Percentiles rank a stretch among this genome's conserved stretches.
These are phyloP conservation scores for Tolypocladium paradoxum DNA, from an alignment of 2,329 filamentous ascomycete species.

Conservation along the genomic window DNA sequence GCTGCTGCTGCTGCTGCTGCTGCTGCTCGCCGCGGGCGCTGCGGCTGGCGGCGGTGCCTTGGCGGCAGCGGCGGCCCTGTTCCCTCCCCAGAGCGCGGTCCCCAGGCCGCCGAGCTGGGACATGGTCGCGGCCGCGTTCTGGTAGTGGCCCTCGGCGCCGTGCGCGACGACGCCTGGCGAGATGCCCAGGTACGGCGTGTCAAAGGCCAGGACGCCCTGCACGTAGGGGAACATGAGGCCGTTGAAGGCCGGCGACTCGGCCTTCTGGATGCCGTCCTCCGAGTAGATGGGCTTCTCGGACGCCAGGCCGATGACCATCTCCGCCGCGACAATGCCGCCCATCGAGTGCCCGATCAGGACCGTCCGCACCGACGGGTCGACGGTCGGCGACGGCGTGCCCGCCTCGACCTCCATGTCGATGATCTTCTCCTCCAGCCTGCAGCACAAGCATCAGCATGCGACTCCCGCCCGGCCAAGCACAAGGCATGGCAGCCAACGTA, in stretches of 20 bases:
- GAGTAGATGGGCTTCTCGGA: conserved; percentile 43
- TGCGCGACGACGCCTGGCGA: conserved; percentile 75
- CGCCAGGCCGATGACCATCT: conserved; percentile 65
- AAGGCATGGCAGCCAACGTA: conserved; percentile 19
- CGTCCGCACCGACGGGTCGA: conserved; percentile 75
- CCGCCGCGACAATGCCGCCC: conserved; percentile 90
- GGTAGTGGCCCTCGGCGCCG: conserved; percentile 78
- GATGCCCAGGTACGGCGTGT: conserved; percentile 84
- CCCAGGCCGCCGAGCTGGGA: conserved; percentile 54
- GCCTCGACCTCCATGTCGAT: conserved; percentile 88
- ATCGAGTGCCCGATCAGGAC: conserved; percentile 81
- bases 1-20: conserved; percentile 10
- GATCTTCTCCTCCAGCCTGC: conserved; percentile 77
- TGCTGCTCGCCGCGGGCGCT: conserved; percentile 4
- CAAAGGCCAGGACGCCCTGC: conserved; percentile 82
- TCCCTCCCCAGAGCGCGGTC: conserved; percentile 53
- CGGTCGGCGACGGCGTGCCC: conserved; percentile 68
- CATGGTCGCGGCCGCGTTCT: conserved; percentile 57
- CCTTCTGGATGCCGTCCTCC: conserved; percentile 28
- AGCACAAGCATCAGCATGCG: background rate
- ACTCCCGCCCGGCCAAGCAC: background rate
- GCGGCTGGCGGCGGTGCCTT: conserved; percentile 1
- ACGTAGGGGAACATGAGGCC: conserved; percentile 87
- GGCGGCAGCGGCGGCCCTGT: conserved; percentile 8
- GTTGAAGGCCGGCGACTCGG: conserved; percentile 31